These are phyloP conservation scores for Aspergillus costaricaensis DNA, from an alignment of 2,329 filamentous ascomycete species.

Conservation along the genomic window DNA sequence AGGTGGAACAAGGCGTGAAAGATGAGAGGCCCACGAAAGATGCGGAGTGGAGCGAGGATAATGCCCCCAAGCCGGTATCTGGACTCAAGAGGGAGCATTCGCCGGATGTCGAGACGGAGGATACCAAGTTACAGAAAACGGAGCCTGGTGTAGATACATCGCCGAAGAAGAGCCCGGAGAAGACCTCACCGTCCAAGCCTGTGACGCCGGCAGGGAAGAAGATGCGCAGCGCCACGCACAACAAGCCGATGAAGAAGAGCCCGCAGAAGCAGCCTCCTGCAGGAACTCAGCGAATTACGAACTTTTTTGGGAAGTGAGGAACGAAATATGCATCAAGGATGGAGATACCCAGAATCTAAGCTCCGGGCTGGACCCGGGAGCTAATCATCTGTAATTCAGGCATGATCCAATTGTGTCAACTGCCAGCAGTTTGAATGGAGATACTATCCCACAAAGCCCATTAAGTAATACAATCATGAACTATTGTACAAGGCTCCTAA, in stretches of 20 bases:
- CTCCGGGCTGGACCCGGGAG: background rate
- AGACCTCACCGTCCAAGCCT: constrained; percentile 25
- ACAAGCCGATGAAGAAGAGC: constrained; percentile 51
- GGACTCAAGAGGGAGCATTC: constrained; percentile 53
- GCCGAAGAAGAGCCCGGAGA: constrained; percentile 36
- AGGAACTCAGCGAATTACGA: constrained; percentile 56
- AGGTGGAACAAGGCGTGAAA: constrained; percentile 29
- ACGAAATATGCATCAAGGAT: background rate
- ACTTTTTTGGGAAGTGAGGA: constrained; percentile 48
- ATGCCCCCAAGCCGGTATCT: constrained; percentile 52
- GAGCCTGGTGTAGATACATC: constrained; percentile 26
- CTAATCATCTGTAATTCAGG: background rate
- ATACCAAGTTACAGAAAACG: constrained; percentile 29
- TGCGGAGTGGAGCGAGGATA: constrained; percentile 52
- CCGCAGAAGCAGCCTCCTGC: constrained; percentile 45
- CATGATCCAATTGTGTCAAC: constrained; percentile 8
- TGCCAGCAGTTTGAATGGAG: constrained; percentile 21
- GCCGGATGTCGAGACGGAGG: constrained; percentile 26
- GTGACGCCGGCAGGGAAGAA: constrained; percentile 41
- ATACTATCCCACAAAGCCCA: background rate
- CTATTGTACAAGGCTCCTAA: constrained; percentile 17
- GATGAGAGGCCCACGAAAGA: constrained; percentile 39
- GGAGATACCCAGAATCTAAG: background rate
- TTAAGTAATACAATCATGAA: constrained; percentile 13
- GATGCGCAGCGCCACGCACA: constrained; percentile 59